These are phyloP conservation scores for Thelephora ganbajun DNA, from an alignment of 768 basidiomycete genomes.

Conservation along the genomic window DNA sequence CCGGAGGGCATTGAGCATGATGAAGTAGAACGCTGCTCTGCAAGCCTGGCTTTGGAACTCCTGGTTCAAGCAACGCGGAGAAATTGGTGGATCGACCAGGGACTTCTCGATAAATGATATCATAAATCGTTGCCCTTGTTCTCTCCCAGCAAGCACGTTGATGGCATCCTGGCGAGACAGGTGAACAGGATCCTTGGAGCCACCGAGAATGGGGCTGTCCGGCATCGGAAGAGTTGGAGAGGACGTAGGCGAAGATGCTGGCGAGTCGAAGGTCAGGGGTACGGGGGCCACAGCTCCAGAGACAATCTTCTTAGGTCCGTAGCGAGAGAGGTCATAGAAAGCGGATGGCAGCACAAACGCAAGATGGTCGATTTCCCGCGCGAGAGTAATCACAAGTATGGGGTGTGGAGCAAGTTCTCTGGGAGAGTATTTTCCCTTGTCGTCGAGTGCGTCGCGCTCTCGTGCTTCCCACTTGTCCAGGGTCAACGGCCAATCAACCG, in stretches of 20 bases:
- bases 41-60: constrained; percentile 29
- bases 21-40: constrained; percentile 60
- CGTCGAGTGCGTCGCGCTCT: constrained; percentile 40
- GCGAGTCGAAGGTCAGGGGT: background rate
- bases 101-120: constrained; percentile 44
- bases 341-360: constrained; percentile 50
- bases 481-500: constrained; percentile 52
- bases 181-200: constrained; percentile 3
- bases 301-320: constrained; percentile 57
- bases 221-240: constrained; percentile 6
- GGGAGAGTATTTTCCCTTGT: constrained; percentile 39
- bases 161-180: constrained; percentile 27
- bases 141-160: constrained; percentile 45
- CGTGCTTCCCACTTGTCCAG: constrained; percentile 57
- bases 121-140: constrained; percentile 47
- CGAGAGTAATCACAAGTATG: constrained; percentile 55
- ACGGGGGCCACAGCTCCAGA: constrained; percentile 28
- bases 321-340: constrained; percentile 62
- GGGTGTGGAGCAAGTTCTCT: constrained; percentile 51
- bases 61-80: constrained; percentile 33
- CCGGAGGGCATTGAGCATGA: constrained; percentile 59
- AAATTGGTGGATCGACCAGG: constrained; percentile 33
- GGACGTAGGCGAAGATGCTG: constrained; percentile 8
- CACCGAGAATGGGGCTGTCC: constrained; percentile 2
- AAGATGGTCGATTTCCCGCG: constrained; percentile 41